Conservation (phyloP, 129 eudicot species). For the Helianthus annuus region HanXRQr2.0-SUNRISE NC_035442.2:176152905-176153404, state of each 20-base stretch:
- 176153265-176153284: slow-evolving; percentile 52
- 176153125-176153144: slow-evolving; percentile 68
- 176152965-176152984: slow-evolving; percentile 67
- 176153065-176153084: slow-evolving; percentile 59
- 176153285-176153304: slow-evolving; percentile 48
- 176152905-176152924: slow-evolving; percentile 53
- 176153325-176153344: slow-evolving; percentile 55
- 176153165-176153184: slow-evolving; percentile 71
- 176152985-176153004: slow-evolving; percentile 46
- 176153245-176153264: slow-evolving; percentile 67
- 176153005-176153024: slow-evolving; percentile 53
- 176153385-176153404: slow-evolving; percentile 36
- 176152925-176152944: slow-evolving; percentile 68
- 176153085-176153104: slow-evolving; percentile 46
- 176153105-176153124: slow-evolving; percentile 51
- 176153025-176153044: slow-evolving; percentile 67
- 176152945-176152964: slow-evolving; percentile 77
- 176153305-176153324: slow-evolving; percentile 59
- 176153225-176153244: slow-evolving; percentile 79
- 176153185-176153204: slow-evolving; percentile 39
- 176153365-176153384: slow-evolving; percentile 61
- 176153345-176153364: slow-evolving; percentile 56
- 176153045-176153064: slow-evolving; percentile 76
- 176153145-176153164: slow-evolving; percentile 62
- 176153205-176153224: slow-evolving; percentile 45